phyloP scores from a whole-genome alignment of 371 early-diverging fungal species.

The Saksenaea oblongispora region DNA sequence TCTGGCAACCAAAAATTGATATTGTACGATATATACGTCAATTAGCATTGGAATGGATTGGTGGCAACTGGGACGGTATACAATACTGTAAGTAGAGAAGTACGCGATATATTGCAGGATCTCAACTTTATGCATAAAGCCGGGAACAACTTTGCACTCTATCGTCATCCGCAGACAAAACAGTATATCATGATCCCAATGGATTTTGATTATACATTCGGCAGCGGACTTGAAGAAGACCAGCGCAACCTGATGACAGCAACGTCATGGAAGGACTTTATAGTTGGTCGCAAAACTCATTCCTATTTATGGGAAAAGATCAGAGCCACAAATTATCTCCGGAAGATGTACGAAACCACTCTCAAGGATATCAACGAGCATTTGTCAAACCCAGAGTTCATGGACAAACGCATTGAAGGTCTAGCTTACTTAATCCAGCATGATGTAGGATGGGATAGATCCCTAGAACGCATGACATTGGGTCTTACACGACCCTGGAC shows the following conservation, averaged over 20 bases:
- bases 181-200: constrained; percentile 37
- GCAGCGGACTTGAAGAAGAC: constrained; percentile 36
- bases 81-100: constrained; percentile 18
- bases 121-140: background rate
- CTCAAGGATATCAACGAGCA: constrained; percentile 12
- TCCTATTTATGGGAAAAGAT: constrained; percentile 29
- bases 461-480: constrained; percentile 12
- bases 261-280: constrained; percentile 20
- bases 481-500: constrained; percentile 18
- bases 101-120: background rate
- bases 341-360: constrained; percentile 13
- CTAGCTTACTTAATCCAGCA: constrained; percentile 27
- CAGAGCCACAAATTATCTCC: constrained; percentile 13
- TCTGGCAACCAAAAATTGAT: constrained; percentile 21
- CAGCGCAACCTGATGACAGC: constrained; percentile 21
- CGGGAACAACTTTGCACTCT: constrained; percentile 33
- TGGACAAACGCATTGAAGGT: constrained; percentile 20
- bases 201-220: constrained; percentile 48
- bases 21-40: constrained; percentile 32
- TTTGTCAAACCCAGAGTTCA: constrained; percentile 12
- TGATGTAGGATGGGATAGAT: constrained; percentile 26
- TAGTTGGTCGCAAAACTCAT: constrained; percentile 14
- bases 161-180: constrained; percentile 11
- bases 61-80: constrained; percentile 35
- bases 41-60: constrained; percentile 44